Evolutionary conservation across 768 basidiomycete species (phyloP).

Genomic region (Tephrocybe sp.): DNA sequence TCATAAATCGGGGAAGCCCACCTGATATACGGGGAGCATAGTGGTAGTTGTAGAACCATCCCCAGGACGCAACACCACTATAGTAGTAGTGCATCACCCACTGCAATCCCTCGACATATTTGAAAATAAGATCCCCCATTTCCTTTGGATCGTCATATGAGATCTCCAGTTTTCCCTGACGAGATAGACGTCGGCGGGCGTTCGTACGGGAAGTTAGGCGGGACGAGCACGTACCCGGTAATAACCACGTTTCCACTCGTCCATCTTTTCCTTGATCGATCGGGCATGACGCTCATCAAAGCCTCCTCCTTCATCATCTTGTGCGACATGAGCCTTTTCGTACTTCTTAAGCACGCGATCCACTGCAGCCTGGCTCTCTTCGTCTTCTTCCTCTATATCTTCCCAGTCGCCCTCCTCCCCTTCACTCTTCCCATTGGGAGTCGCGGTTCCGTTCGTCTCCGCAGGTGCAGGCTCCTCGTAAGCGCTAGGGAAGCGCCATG

Average conservation of each 20-base stretch:
- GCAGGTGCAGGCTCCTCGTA: slow-evolving; percentile 30
- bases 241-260: slow-evolving; percentile 88
- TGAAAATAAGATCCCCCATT: slow-evolving; percentile 69
- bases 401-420: slow-evolving; percentile 51
- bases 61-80: slow-evolving; percentile 95
- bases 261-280: slow-evolving; percentile 80
- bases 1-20: slow-evolving; percentile 29
- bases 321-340: slow-evolving; percentile 74
- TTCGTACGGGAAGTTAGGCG: neutral
- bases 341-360: slow-evolving; percentile 87
- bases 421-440: slow-evolving; percentile 25
- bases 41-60: slow-evolving; percentile 99
- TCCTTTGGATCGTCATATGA: slow-evolving; percentile 67
- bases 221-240: slow-evolving; percentile 61
- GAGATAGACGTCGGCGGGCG: neutral
- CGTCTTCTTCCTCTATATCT: slow-evolving; percentile 63
- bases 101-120: slow-evolving; percentile 92
- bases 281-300: slow-evolving; percentile 81
- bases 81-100: slow-evolving; percentile 99
- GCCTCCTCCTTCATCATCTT: slow-evolving; percentile 68
- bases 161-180: slow-evolving; percentile 84
- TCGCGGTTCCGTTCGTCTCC: slow-evolving; percentile 19
- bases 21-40: slow-evolving; percentile 97
- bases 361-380: slow-evolving; percentile 71
- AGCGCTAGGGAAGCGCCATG: slow-evolving; percentile 58